These are phyloP conservation scores for Bondarzewia mesenterica DNA, from an alignment of 1,284 basidiomycete species.

Conservation along the genomic window DNA sequence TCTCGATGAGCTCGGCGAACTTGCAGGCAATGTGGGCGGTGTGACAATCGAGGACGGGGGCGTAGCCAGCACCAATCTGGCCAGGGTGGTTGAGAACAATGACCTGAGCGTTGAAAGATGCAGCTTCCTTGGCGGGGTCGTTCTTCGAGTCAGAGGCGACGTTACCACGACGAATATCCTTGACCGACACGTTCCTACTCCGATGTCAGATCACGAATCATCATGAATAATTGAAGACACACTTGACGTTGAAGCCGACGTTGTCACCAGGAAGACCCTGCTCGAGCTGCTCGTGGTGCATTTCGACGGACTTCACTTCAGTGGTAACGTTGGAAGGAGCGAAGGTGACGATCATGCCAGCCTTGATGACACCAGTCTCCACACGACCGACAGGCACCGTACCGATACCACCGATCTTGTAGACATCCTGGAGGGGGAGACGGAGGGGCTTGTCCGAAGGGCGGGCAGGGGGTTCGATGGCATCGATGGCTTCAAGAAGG, in stretches of 20 bases:
- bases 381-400: slow-evolving; percentile 99
- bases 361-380: slow-evolving; percentile 99
- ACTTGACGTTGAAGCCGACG: slow-evolving; percentile 98
- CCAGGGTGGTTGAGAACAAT: slow-evolving; percentile 99
- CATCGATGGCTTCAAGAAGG: slow-evolving; percentile 98
- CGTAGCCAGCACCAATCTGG: slow-evolving; percentile 97
- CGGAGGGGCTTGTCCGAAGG: slow-evolving; percentile 99
- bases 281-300: slow-evolving; percentile 99
- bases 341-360: slow-evolving; percentile 98
- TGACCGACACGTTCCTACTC: slow-evolving; percentile 97
- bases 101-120: slow-evolving; percentile 99
- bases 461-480: slow-evolving; percentile 95
- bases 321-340: slow-evolving; percentile 98
- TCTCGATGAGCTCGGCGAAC: slow-evolving; percentile 96
- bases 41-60: slow-evolving; percentile 99
- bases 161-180: slow-evolving; percentile 99
- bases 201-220: background rate
- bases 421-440: slow-evolving; percentile 99
- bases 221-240: slow-evolving; percentile 20
- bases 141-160: slow-evolving; percentile 99
- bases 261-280: slow-evolving; percentile 98
- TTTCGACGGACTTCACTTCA: slow-evolving; percentile 99
- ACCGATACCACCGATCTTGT: slow-evolving; percentile 99
- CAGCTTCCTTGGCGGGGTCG: slow-evolving; percentile 98
- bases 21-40: slow-evolving; percentile 99